A percentile compares a stretch with the other conserved stretches of the same genome.
Conservation (phyloP, 805 yeast species). For the Candida stauntonica region DNA sequence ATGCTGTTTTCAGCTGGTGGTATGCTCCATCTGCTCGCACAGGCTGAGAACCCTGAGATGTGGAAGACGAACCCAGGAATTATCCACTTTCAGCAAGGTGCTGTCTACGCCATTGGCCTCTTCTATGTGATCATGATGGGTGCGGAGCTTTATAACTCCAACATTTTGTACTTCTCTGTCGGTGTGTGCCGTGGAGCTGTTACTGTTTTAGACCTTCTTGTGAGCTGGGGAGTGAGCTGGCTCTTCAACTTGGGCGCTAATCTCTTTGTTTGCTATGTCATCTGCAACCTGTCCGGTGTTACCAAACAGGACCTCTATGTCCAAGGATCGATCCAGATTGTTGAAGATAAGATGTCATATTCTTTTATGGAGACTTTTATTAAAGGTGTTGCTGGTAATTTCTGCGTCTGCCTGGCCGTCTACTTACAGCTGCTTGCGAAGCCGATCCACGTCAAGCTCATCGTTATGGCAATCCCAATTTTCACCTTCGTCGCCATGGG, state of each 20-base stretch:
- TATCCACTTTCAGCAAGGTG: constrained; percentile 52
- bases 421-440: constrained; percentile 75
- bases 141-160: constrained; percentile 71
- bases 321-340: constrained; percentile 44
- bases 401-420: constrained; percentile 70
- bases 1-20: constrained; percentile 67
- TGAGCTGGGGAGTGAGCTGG: constrained; percentile 67
- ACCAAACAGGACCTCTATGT: constrained; percentile 38
- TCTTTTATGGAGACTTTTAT: constrained; percentile 60
- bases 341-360: constrained; percentile 38
- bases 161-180: constrained; percentile 65
- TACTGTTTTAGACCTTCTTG: constrained; percentile 52
- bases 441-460: constrained; percentile 70
- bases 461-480: constrained; percentile 61
- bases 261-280: constrained; percentile 60
- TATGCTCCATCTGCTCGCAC: constrained; percentile 56
- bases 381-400: constrained; percentile 74
- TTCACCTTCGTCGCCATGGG: constrained; percentile 78
- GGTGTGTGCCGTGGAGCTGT: constrained; percentile 70
- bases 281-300: constrained; percentile 53
- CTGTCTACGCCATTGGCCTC: constrained; percentile 64
- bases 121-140: constrained; percentile 75
- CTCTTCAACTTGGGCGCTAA: constrained; percentile 60
- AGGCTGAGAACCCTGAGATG: constrained; percentile 45
- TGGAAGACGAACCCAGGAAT: constrained; percentile 45